Evolutionary conservation across 169 alveolate species (phyloP).

Genomic region (Eimeria praecox): DNA sequence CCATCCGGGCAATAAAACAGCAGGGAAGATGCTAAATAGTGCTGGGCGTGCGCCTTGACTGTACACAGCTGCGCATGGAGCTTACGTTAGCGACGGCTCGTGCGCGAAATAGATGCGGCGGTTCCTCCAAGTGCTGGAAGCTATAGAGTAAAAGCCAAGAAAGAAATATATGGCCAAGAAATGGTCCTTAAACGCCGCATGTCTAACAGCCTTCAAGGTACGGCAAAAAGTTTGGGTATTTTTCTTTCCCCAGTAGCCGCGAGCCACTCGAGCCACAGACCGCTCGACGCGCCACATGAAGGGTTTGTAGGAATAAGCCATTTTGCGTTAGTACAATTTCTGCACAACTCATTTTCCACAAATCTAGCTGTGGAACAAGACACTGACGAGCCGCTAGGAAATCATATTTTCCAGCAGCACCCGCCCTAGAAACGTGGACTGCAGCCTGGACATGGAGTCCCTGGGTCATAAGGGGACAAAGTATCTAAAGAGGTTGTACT

Average conservation of each 20-base stretch:
- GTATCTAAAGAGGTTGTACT: not conserved
- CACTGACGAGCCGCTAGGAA: not conserved
- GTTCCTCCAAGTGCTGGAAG: not conserved
- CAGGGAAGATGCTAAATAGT: not conserved
- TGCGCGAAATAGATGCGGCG: not conserved
- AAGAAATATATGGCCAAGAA: not conserved
- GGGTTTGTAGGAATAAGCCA: not conserved
- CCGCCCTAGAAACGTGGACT: not conserved
- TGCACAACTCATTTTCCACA: not conserved
- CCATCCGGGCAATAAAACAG: not conserved
- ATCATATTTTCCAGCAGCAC: not conserved
- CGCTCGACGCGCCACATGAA: not conserved
- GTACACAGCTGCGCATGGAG: not conserved
- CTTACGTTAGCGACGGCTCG: not conserved
- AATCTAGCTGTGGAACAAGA: not conserved
- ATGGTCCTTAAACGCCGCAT: not conserved
- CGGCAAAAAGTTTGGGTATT: not conserved
- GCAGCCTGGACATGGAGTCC: not conserved
- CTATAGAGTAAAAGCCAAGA: not conserved
- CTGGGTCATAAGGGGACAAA: not conserved
- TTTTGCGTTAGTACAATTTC: not conserved
- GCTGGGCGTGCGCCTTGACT: not conserved
- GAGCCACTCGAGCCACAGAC: not conserved
- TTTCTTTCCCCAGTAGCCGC: not conserved
- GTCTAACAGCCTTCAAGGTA: not conserved